Conservation (phyloP, 345 rosid species). For the Moricandia moricandioides region DNA sequence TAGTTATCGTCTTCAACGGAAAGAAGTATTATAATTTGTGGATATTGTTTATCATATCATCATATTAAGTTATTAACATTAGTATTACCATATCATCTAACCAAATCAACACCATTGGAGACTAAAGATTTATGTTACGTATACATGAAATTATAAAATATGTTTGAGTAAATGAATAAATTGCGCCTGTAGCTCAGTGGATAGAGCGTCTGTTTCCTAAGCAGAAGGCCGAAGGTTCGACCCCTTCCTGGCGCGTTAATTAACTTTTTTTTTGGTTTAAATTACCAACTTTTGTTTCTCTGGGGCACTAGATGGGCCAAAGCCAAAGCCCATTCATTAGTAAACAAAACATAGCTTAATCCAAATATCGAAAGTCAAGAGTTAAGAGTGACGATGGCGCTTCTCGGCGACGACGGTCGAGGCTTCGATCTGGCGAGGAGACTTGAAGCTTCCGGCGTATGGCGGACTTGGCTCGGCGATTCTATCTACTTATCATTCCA, state of each 20-base stretch:
- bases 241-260: constrained; percentile 76
- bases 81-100: not conserved
- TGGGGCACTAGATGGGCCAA: not conserved
- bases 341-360: not conserved
- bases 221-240: constrained; percentile 96
- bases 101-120: not conserved
- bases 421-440: constrained; percentile 79
- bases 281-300: not conserved
- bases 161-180: no score
- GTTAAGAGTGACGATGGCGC: constrained; percentile 46
- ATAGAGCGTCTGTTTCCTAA: constrained; percentile 99
- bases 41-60: not conserved
- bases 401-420: constrained; percentile 88
- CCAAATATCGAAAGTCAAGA: not conserved
- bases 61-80: not conserved
- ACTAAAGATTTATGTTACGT: not conserved
- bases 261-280: no score
- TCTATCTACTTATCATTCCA: constrained; percentile 50
- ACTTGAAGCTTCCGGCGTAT: constrained; percentile 70
- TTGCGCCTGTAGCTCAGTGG: constrained; percentile 87
- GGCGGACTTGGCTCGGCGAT: constrained; percentile 92
- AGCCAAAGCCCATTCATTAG: not conserved
- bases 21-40: not conserved
- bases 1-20: not conserved
- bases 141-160: no score